Percentiles rank a stretch among this genome's conserved stretches.
Conservation (phyloP, 371 early-diverging fungal genomes). For the Umbelopsis sp. region DNA sequence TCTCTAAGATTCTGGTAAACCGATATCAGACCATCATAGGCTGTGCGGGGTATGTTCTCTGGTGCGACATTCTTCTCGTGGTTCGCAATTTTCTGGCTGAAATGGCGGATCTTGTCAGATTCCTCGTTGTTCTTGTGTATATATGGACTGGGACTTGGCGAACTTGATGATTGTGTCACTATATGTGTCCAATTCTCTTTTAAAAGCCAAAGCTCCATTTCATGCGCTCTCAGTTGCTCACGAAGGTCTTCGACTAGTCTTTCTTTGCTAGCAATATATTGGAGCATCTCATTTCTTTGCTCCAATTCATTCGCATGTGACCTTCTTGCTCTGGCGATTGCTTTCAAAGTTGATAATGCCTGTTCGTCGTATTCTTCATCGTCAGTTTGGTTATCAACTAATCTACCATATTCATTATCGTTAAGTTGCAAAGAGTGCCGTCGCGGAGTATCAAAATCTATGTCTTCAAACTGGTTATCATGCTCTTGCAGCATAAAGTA, state of each 20-base stretch:
- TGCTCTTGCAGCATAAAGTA: slow-evolving; percentile 2
- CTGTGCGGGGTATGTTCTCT: neutral
- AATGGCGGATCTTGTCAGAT: neutral
- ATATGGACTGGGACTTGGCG: neutral
- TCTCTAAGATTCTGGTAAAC: slow-evolving; percentile 3
- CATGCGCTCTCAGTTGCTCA: neutral
- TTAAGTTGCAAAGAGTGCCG: neutral
- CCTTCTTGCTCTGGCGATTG: neutral
- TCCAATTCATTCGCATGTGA: neutral
- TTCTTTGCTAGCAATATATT: slow-evolving; percentile 8
- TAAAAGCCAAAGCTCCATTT: neutral
- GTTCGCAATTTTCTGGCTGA: neutral
- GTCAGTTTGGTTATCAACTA: too few species aligned
- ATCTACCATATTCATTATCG: neutral
- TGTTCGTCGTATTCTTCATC: too few species aligned
- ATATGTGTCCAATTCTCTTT: slow-evolving; percentile 9
- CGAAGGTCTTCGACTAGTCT: neutral
- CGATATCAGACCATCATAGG: neutral
- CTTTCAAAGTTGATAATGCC: neutral
- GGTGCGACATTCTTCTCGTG: neutral
- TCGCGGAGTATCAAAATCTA: slow-evolving; percentile 13
- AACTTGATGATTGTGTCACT: slow-evolving; percentile 1
- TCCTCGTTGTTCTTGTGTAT: neutral
- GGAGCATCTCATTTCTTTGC: neutral
- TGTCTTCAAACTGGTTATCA: slow-evolving; percentile 7